Percentiles rank a stretch among this genome's conserved stretches.
These are phyloP conservation scores for Tolypocladium tropicale DNA, from an alignment of 2,329 filamentous ascomycete genomes.

Conservation along the genomic window DNA sequence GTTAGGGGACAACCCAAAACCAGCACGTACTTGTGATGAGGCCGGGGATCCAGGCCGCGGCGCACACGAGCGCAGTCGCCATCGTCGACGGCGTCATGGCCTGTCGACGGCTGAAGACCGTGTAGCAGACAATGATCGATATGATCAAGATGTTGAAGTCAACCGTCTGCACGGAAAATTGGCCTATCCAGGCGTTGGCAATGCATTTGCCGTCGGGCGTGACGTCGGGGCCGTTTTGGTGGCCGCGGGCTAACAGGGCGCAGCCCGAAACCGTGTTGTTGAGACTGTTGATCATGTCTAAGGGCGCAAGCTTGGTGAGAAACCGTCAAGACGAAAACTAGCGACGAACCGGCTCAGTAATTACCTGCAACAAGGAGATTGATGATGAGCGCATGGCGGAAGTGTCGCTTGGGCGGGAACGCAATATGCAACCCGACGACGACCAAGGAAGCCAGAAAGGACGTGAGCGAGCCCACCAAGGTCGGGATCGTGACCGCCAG, in stretches of 20 bases:
- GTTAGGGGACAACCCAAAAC: background rate
- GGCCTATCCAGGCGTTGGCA: conserved; percentile 32
- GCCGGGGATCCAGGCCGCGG: conserved; percentile 28
- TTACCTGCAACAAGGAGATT: conserved; percentile 8
- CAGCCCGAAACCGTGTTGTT: conserved; percentile 32
- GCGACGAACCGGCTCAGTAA: too few relatives aligned
- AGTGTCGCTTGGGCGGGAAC: conserved; percentile 5
- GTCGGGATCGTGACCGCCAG: conserved; percentile 1
- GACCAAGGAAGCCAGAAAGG: conserved; percentile 1
- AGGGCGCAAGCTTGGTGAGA: background rate
- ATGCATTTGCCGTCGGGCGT: conserved; percentile 16
- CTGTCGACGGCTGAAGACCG: conserved; percentile 23
- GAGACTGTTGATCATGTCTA: conserved; percentile 29
- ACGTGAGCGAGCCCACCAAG: conserved; percentile 5
- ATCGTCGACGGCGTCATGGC: conserved; percentile 18
- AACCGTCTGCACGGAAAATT: conserved; percentile 32
- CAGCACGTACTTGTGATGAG: conserved; percentile 19
- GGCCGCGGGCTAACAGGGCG: conserved; percentile 17
- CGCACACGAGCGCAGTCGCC: conserved; percentile 22
- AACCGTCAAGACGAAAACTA: too few relatives aligned
- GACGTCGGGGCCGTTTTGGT: conserved; percentile 14
- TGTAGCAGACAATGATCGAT: conserved; percentile 29
- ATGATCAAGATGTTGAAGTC: conserved; percentile 35
- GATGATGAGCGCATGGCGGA: conserved; percentile 7
- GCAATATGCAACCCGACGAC: conserved; percentile 3